phyloP scores from a whole-genome alignment of 2,329 filamentous ascomycete genomes.

The Botrytis tulipae region DNA sequence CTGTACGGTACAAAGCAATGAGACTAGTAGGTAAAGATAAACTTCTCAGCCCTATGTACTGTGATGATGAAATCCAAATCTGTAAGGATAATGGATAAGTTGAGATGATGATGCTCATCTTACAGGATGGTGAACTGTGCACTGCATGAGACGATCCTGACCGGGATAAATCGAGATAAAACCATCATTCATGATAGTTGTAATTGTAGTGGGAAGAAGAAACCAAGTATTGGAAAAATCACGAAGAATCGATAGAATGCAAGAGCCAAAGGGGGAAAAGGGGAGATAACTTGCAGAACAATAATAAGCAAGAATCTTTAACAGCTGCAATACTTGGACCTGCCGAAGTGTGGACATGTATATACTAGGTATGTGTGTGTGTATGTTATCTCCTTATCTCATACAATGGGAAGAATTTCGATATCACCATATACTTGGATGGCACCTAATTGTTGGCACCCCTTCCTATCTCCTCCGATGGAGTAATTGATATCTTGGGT shows the following conservation, averaged over 20 bases:
- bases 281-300: not conserved
- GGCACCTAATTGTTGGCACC: not conserved
- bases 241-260: not conserved
- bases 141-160: slow-evolving; percentile 8
- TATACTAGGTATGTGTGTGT: not conserved
- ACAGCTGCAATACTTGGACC: not conserved
- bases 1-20: not conserved
- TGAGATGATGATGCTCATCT: slow-evolving; percentile 10
- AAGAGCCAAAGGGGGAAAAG: not conserved
- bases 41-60: slow-evolving; percentile 17
- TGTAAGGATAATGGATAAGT: slow-evolving; percentile 8
- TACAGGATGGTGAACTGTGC: slow-evolving; percentile 16
- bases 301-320: not conserved
- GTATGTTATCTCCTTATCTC: not conserved
- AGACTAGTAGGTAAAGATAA: slow-evolving; percentile 3
- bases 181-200: not conserved
- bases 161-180: not conserved
- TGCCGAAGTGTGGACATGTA: not conserved
- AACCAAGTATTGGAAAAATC: not conserved
- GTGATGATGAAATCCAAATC: not conserved
- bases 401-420: not conserved
- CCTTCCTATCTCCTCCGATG: not conserved
- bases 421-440: not conserved
- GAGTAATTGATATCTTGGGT: not conserved
- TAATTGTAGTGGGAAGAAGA: not conserved